Conservation (phyloP, 345 rosid species). For the Dimocarpus longan region DNA sequence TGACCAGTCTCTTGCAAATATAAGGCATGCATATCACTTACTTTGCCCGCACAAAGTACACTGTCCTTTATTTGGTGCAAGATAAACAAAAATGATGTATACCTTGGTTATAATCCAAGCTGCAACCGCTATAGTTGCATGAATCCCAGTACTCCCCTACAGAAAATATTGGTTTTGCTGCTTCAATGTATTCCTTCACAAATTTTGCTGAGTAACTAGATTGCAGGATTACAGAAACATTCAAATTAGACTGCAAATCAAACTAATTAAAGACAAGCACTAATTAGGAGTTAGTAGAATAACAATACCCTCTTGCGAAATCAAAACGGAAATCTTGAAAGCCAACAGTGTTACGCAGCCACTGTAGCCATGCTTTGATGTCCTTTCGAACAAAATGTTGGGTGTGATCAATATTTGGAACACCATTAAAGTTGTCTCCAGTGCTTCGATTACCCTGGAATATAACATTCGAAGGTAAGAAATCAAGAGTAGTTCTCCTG, state of each 20-base stretch:
- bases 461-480: constrained; percentile 14
- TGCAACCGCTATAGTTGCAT: constrained; percentile 64
- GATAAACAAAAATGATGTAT: constrained; percentile 11
- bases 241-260: neutral
- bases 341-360: constrained; percentile 66
- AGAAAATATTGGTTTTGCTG: constrained; percentile 75
- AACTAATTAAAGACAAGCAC: constrained; percentile 3
- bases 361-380: constrained; percentile 69
- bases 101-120: constrained; percentile 90
- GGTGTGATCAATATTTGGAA: constrained; percentile 90
- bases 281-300: neutral
- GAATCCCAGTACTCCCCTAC: constrained; percentile 97
- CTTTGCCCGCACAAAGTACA: neutral
- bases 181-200: constrained; percentile 87
- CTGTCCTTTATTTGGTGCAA: constrained; percentile 5
- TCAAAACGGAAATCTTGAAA: constrained; percentile 96
- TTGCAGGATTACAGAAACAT: constrained; percentile 19
- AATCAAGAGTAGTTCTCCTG: constrained; percentile 1
- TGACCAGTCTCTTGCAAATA: neutral
- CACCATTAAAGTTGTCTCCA: constrained; percentile 90
- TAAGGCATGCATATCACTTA: neutral
- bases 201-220: constrained; percentile 73
- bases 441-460: constrained; percentile 81
- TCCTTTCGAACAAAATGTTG: constrained; percentile 90
- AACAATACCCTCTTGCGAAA: constrained; percentile 78